A percentile compares a stretch with the other conserved stretches of the same genome.
These are phyloP conservation scores for Ormosia emarginata DNA, from an alignment of 306 rosid genomes.

Conservation along the genomic window DNA sequence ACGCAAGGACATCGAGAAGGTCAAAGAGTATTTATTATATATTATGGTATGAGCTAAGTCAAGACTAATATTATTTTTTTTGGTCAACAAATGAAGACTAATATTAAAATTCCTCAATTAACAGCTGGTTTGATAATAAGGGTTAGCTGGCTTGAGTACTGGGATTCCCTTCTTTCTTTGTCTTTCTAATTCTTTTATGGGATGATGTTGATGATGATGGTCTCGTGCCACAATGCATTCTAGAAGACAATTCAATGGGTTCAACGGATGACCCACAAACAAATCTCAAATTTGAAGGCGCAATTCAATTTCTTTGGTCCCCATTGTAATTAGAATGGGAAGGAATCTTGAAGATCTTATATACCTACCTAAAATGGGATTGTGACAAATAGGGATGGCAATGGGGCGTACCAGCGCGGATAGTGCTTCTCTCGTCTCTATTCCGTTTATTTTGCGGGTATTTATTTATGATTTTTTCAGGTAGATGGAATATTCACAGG, in stretches of 20 bases:
- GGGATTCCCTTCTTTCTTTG: not conserved
- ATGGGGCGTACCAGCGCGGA: too few relatives aligned
- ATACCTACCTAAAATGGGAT: not conserved
- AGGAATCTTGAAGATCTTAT: not conserved
- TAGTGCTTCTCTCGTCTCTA: too few relatives aligned
- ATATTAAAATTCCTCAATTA: not conserved
- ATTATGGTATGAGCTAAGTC: not conserved
- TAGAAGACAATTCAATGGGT: not conserved
- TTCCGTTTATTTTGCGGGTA: too few relatives aligned
- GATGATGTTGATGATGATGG: not conserved
- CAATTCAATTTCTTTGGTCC: not conserved
- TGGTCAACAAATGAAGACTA: too few relatives aligned
- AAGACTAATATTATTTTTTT: not conserved
- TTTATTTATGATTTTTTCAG: too few relatives aligned
- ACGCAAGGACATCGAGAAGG: not conserved
- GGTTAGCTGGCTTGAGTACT: not conserved
- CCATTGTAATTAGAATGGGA: not conserved
- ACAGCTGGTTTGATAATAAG: not conserved
- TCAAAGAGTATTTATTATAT: not conserved
- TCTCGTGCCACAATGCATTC: not conserved
- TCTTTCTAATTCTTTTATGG: not conserved
- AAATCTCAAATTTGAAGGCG: not conserved
- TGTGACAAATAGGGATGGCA: too few relatives aligned
- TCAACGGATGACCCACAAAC: not conserved
- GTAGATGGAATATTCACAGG: too few relatives aligned